Percentiles rank a stretch among this genome's conserved stretches.
phyloP scores from a whole-genome alignment of 1,284 basidiomycete species.

The Malassezia globosa region DNA sequence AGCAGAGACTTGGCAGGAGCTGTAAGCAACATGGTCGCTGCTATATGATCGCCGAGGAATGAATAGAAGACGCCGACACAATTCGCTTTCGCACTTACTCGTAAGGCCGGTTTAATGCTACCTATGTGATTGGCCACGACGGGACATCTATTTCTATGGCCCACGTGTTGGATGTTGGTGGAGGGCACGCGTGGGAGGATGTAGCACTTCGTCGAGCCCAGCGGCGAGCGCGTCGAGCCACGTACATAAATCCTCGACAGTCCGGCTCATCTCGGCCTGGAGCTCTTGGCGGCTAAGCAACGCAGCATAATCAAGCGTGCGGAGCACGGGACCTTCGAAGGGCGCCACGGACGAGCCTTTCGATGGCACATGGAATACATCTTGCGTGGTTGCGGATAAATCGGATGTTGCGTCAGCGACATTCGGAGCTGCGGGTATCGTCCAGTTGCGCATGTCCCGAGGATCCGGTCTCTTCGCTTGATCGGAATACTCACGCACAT shows the following conservation, averaged over 20 bases:
- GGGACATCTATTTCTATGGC: constrained; percentile 2
- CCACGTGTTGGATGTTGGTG: constrained; percentile 1
- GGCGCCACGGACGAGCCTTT: neutral
- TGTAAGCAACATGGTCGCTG: constrained; percentile 6
- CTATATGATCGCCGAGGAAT: too few relatives aligned
- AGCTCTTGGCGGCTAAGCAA: constrained; percentile 58
- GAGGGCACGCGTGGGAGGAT: constrained; percentile 1
- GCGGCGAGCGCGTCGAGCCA: constrained; percentile 67
- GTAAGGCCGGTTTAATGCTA: constrained; percentile 5
- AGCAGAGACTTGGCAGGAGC: constrained; percentile 9
- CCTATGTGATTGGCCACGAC: constrained; percentile 1
- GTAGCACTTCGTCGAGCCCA: constrained; percentile 47
- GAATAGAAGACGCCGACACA: too few relatives aligned
- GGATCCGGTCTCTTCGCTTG: too few relatives aligned
- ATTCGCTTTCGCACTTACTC: too few relatives aligned
- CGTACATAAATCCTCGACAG: constrained; percentile 65
- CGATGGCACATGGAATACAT: neutral
- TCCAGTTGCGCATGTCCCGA: too few relatives aligned
- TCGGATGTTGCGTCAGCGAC: neutral
- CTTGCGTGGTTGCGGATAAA: neutral
- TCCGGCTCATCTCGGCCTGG: constrained; percentile 61
- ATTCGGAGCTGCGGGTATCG: neutral
- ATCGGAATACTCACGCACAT: neutral
- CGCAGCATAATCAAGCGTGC: constrained; percentile 59
- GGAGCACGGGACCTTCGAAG: constrained; percentile 50